phyloP scores from a whole-genome alignment of 2,329 filamentous ascomycete species.

The Leptographium flavum region DNA sequence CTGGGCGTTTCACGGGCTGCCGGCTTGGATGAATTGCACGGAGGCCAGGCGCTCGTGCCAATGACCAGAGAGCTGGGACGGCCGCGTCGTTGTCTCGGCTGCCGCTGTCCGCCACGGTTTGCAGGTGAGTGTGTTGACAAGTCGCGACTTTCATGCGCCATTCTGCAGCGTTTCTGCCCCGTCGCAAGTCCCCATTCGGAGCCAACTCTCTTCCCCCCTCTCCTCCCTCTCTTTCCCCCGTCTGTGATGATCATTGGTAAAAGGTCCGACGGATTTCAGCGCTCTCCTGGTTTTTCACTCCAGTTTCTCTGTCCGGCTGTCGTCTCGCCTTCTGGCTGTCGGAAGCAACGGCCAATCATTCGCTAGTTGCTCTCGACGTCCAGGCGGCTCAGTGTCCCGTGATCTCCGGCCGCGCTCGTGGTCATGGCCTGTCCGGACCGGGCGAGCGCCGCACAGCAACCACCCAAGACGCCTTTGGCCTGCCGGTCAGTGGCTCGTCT shows the following conservation, averaged over 20 bases:
- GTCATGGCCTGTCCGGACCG: slow-evolving; percentile 3
- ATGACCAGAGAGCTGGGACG: not conserved
- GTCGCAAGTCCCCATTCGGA: too few species aligned
- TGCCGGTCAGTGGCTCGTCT: not conserved
- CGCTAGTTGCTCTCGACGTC: not conserved
- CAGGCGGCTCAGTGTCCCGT: not conserved
- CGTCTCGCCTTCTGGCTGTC: not conserved
- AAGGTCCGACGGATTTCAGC: slow-evolving; percentile 26
- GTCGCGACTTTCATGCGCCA: not conserved
- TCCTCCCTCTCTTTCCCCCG: slow-evolving; percentile 7
- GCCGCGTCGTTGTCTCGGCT: not conserved
- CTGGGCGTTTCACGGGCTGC: not conserved
- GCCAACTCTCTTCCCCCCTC: not conserved
- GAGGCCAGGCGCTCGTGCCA: not conserved
- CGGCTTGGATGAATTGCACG: not conserved
- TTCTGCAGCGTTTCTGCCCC: too few species aligned
- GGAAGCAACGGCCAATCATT: not conserved
- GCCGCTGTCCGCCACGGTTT: too few species aligned
- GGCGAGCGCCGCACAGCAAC: slow-evolving; percentile 3
- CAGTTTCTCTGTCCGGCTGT: not conserved
- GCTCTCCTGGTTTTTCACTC: slow-evolving; percentile 21
- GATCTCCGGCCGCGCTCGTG: not conserved
- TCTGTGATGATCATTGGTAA: slow-evolving; percentile 33
- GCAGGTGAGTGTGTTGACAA: too few species aligned
- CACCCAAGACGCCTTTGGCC: not conserved